Conservation (phyloP, 1,139 yeast species). For the Sugiyamaella grinbergsii region DNA sequence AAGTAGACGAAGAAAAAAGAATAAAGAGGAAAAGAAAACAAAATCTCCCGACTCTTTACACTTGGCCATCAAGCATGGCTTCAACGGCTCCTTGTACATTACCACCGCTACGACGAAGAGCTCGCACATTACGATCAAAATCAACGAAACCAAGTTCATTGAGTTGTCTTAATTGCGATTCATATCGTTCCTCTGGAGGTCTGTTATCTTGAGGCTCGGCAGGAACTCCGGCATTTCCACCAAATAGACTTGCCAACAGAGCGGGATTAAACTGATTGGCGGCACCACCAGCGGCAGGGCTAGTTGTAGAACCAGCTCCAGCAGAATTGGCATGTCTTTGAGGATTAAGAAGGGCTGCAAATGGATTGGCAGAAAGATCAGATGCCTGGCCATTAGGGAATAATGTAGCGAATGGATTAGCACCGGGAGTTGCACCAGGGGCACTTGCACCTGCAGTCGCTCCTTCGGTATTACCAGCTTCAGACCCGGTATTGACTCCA, state of each 20-base stretch:
- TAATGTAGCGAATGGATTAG: constrained; percentile 37
- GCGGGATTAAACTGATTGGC: constrained; percentile 31
- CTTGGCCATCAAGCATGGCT: constrained; percentile 65
- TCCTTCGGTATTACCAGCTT: constrained; percentile 23
- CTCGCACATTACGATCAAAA: constrained; percentile 87
- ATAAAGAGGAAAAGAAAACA: no score
- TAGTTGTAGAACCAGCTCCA: constrained; percentile 24
- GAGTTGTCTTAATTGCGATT: constrained; percentile 83
- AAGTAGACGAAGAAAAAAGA: not conserved
- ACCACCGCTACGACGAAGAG: constrained; percentile 93
- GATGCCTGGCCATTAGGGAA: constrained; percentile 38
- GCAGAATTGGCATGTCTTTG: constrained; percentile 18
- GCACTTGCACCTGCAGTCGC: constrained; percentile 25
- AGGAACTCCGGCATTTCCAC: constrained; percentile 30
- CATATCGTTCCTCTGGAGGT: constrained; percentile 96
- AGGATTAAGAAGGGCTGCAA: constrained; percentile 27
- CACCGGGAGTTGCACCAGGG: constrained; percentile 26
- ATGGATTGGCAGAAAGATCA: constrained; percentile 33
- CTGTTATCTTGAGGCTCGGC: constrained; percentile 63
- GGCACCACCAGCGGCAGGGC: constrained; percentile 23
- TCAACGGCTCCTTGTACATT: constrained; percentile 97
- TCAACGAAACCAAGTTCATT: constrained; percentile 97
- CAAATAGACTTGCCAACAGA: constrained; percentile 31
- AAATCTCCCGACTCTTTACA: no score
- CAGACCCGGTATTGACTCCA: not conserved